phyloP scores from a whole-genome alignment of 768 basidiomycete genomes.

The Solioccasus polychromus region DNA sequence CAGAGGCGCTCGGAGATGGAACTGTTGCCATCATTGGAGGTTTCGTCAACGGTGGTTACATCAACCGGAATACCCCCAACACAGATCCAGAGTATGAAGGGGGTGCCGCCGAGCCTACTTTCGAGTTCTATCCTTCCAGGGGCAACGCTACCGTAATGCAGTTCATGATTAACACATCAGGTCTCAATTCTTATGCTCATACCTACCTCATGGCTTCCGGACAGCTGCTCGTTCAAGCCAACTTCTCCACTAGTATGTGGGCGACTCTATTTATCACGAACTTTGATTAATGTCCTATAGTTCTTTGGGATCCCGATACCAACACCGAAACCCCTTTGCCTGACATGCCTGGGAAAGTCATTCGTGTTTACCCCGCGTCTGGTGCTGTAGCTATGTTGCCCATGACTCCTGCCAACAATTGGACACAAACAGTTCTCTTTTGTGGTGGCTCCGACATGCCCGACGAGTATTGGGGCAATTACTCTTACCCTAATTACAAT shows the following conservation, averaged over 20 bases:
- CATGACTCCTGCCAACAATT: constrained; percentile 85
- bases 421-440: constrained; percentile 80
- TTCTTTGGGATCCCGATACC: constrained; percentile 50
- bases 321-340: constrained; percentile 65
- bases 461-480: constrained; percentile 74
- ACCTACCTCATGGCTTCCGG: constrained; percentile 75
- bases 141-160: constrained; percentile 52
- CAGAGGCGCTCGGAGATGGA: constrained; percentile 75
- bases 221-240: constrained; percentile 79
- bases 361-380: constrained; percentile 89
- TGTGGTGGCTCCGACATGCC: constrained; percentile 87
- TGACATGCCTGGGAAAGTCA: constrained; percentile 67
- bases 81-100: constrained; percentile 59
- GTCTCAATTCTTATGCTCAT: constrained; percentile 75
- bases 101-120: constrained; percentile 76
- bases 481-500: constrained; percentile 67
- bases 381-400: constrained; percentile 90
- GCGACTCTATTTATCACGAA: background rate
- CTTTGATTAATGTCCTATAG: constrained; percentile 21
- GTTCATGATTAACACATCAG: constrained; percentile 70
- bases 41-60: constrained; percentile 73
- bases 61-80: constrained; percentile 74
- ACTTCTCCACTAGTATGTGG: constrained; percentile 41
- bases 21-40: constrained; percentile 78
- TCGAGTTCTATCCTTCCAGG: constrained; percentile 76